Base-by-base conservation (phyloP, 306 rosid genomes). In the Cicer pinnatifidum region DNA sequence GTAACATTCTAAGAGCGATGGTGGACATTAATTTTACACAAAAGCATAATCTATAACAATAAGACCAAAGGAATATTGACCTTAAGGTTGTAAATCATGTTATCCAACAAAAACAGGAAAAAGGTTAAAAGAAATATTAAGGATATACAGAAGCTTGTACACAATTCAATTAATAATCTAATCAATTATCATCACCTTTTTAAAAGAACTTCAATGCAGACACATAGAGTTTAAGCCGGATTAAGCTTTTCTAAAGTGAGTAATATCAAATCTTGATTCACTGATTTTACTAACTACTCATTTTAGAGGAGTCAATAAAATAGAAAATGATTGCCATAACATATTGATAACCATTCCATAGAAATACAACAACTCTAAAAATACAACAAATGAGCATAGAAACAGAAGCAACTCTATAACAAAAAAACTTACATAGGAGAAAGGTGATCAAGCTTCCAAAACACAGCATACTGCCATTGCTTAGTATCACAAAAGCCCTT, bases 371-470 rank as follows among this genome's bases (percentile, higher is more conserved):
- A 59, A 67, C 46, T 58, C 12, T 39, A 51, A 23, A 68, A 67
- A 43, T 11, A 1, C 57, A 16, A 3, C 59, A 52, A 7, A 40
- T 5, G 46, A 75, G 23, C 40, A 70, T 40, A 70, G 37, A 46
- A 69, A 28, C 43, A 10, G 2, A 51, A 78, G 48, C 44, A 38
- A 64, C 64, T 71, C 37, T 65, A 76, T 17, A 57, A 64, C 47
- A 54, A 75, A 61, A 60, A 46, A 79, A 68, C 86, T 82, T 73
- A 85, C 84, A 72, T 17, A 2, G 88, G 86, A 69, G 78, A 76
- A 72, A 78, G 89, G 43, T 83, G 86, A 9, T 71, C 77, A 77
- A 94, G 93, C 90, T 87, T 94, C 98, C 98, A 94, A 85, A 94
- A 91, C 19, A 91, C 96, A 67, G 89, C 94, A 85, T 91, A 94